phyloP scores from a whole-genome alignment of 106 monocot genomes.

The Acanthochlamys bracteata region DNA sequence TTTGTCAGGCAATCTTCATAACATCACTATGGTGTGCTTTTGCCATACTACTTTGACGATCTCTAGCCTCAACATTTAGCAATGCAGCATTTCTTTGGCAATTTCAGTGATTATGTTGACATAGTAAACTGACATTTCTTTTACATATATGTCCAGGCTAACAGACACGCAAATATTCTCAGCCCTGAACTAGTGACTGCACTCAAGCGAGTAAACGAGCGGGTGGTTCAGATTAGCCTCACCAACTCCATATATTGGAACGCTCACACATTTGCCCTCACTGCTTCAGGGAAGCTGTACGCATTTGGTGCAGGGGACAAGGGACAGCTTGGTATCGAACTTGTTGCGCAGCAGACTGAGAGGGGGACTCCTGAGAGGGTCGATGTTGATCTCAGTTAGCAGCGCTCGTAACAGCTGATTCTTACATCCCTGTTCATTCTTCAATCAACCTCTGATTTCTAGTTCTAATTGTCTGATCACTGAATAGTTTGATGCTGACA shows the following conservation, averaged over 20 bases:
- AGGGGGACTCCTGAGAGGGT: constrained; percentile 71
- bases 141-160: constrained; percentile 36
- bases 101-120: too few relatives aligned
- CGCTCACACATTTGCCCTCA: constrained; percentile 97
- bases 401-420: not conserved
- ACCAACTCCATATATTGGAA: constrained; percentile 97
- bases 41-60: too few relatives aligned
- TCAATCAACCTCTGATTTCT: not conserved
- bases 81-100: too few relatives aligned
- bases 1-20: too few relatives aligned
- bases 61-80: too few relatives aligned
- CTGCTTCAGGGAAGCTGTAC: constrained; percentile 71
- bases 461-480: not conserved
- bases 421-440: not conserved
- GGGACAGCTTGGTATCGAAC: constrained; percentile 90
- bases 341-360: constrained; percentile 47
- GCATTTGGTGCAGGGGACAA: constrained; percentile 95
- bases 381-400: constrained; percentile 67
- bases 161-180: constrained; percentile 63
- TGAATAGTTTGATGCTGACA: not conserved
- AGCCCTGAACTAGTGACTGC: constrained; percentile 74
- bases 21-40: too few relatives aligned
- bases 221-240: constrained; percentile 85
- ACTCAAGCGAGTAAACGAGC: constrained; percentile 62
- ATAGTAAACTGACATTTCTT: not conserved